Evolutionary conservation across 257 asterid species (phyloP), one percentile per base, ranked within the genome.

Genomic region (Lycium barbarum): DNA sequence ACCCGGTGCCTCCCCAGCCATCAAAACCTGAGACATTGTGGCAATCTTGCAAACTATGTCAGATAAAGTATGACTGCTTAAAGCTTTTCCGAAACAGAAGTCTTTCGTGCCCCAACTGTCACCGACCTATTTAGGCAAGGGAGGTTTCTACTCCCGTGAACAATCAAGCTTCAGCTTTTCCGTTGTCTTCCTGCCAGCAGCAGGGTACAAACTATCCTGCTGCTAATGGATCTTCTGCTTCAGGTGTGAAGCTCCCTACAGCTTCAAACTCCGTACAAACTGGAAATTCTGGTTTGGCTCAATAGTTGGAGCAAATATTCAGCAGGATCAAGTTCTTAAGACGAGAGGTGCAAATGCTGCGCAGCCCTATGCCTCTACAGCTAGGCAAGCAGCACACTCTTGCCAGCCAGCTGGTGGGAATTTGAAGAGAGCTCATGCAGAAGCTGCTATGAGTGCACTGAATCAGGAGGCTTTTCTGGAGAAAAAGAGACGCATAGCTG

Each of bases 401-500:
- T 38, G 65, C 26, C 89, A 84, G 45, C 84, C 84, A 14, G 62
- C 84, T 14, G 10, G 59, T 12, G 87, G 81, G 59, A 9, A 40
- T 76, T 61, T 84, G 70, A 87, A 88, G 83, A 87, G 89, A 83
- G 85, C 67, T 51, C 88, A 35, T 14, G 84, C 83, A 66, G 85
- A 79, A 74, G 72, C 66, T 38, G 72, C 33, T 53, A 53, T 53
- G 17, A 53, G 17, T 53, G 58, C 17, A 53, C 17, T 53, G 17
- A 53, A 11, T 3, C 58, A 53, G 4, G 17, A 53, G 58, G 58
- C 58, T 53, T 12, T 11, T 53, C 58, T 12, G 17, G 11, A 53
- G 58, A 53, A 53, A 53, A 93, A 66, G 90, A 91, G 92, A 82
- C 87, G 90, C 9, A 51, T 17, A n/a, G 85, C 90, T 85, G 88